phyloP scores from a whole-genome alignment of 805 yeast genomes.

The Zygoascus biomembranicola region DNA sequence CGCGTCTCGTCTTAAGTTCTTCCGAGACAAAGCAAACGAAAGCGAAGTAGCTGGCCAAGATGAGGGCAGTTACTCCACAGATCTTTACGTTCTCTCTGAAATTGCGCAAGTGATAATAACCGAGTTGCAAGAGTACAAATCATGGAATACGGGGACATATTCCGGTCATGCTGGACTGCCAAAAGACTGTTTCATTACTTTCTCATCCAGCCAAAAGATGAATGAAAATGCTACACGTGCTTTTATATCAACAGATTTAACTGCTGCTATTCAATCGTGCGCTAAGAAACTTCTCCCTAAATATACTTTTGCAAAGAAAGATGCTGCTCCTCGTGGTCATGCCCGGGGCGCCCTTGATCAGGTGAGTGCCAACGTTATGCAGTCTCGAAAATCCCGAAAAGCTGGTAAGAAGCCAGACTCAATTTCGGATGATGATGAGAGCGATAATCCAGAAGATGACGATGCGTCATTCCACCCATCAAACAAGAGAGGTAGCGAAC shows the following conservation, averaged over 20 bases:
- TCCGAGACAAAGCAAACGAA: constrained; percentile 46
- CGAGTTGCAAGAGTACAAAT: constrained; percentile 45
- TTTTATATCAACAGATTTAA: constrained; percentile 44
- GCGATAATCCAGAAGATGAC: neutral
- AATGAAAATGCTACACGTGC: constrained; percentile 46
- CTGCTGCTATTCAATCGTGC: constrained; percentile 15
- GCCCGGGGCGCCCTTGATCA: neutral
- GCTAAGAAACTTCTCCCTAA: constrained; percentile 1
- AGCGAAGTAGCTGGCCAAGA: constrained; percentile 24
- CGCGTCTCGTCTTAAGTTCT: constrained; percentile 72
- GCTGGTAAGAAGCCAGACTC: too few relatives aligned
- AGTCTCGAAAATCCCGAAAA: too few relatives aligned
- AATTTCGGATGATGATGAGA: too few relatives aligned
- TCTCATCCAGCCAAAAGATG: constrained; percentile 49
- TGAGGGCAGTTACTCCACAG: constrained; percentile 8
- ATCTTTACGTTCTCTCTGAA: constrained; percentile 63
- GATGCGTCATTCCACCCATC: neutral
- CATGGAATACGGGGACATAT: constrained; percentile 71
- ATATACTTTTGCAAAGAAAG: neutral
- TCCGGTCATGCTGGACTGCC: constrained; percentile 71
- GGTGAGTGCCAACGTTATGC: neutral
- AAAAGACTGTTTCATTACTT: constrained; percentile 59
- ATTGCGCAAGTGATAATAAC: constrained; percentile 59
- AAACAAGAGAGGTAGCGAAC: neutral
- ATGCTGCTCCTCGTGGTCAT: neutral